phyloP scores from a whole-genome alignment of 345 rosid genomes.

The Toxicodendron radicans region DNA sequence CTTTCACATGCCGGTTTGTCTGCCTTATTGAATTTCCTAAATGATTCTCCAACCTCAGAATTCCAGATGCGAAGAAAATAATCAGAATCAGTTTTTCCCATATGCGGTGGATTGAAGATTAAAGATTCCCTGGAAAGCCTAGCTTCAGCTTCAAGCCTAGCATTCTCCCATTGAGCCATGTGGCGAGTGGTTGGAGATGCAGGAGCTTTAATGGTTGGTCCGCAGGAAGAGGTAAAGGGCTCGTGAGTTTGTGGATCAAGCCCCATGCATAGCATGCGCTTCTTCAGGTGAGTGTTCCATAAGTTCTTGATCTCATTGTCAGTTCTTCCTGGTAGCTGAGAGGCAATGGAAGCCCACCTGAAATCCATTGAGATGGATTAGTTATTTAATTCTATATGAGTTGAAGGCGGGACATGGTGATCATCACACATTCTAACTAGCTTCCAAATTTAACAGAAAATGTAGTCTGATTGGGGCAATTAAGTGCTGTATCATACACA shows the following conservation, averaged over 20 bases:
- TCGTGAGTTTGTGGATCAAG: constrained; percentile 84
- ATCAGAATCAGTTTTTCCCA: constrained; percentile 47
- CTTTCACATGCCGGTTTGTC: constrained; percentile 40
- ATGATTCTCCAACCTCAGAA: constrained; percentile 84
- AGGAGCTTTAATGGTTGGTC: constrained; percentile 44
- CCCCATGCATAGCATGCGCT: constrained; percentile 78
- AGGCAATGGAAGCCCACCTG: constrained; percentile 99
- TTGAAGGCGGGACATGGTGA: background rate
- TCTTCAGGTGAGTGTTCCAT: constrained; percentile 97
- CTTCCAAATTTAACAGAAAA: background rate
- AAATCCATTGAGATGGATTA: background rate
- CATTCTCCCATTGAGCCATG: constrained; percentile 99
- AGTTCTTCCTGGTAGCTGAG: constrained; percentile 92
- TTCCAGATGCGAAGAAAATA: constrained; percentile 85
- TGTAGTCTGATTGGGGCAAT: background rate
- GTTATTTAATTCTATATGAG: background rate
- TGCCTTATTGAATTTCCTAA: constrained; percentile 42
- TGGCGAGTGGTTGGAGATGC: constrained; percentile 76
- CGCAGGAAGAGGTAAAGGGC: constrained; percentile 45
- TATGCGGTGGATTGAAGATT: constrained; percentile 42
- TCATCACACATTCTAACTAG: background rate
- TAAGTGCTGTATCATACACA: no score
- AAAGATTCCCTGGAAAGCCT: constrained; percentile 75
- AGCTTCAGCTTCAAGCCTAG: constrained; percentile 95
- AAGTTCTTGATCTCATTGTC: constrained; percentile 96